Evolutionary conservation across 257 asterid genomes (phyloP).

Genomic region (Mentha longifolia): DNA sequence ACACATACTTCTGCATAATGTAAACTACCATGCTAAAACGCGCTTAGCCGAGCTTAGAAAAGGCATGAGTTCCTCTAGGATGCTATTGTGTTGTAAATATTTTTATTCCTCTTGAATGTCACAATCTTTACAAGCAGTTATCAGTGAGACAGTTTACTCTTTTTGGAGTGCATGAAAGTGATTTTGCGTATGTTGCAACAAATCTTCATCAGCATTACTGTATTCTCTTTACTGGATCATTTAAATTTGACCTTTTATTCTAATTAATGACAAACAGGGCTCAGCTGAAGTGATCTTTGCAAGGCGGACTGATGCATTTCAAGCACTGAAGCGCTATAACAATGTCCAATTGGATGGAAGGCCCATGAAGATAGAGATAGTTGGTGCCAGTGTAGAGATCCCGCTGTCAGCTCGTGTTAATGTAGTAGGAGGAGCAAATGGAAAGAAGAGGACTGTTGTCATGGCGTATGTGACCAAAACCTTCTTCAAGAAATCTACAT

Average conservation of each 20-base stretch:
- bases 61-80: background rate
- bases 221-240: no score
- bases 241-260: background rate
- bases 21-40: background rate
- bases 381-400: conserved; percentile 54
- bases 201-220: no score
- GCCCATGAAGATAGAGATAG: conserved; percentile 86
- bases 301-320: conserved; percentile 83
- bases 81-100: background rate
- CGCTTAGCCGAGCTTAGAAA: background rate
- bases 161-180: background rate
- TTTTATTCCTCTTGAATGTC: background rate
- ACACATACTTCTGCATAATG: background rate
- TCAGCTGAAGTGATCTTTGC: conserved; percentile 84
- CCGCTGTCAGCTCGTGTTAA: conserved; percentile 75
- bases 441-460: conserved; percentile 64
- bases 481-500: background rate
- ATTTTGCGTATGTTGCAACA: background rate
- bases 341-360: conserved; percentile 86
- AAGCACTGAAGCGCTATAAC: conserved; percentile 77
- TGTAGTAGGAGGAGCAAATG: conserved; percentile 66
- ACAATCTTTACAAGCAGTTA: background rate
- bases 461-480: conserved; percentile 55
- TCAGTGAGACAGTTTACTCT: background rate
- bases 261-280: conserved; percentile 48